Percentiles rank a stretch among this genome's conserved stretches.
Evolutionary conservation across 495 filamentous ascomycete genomes (phyloP).

Genomic region (Neurospora sp.): DNA sequence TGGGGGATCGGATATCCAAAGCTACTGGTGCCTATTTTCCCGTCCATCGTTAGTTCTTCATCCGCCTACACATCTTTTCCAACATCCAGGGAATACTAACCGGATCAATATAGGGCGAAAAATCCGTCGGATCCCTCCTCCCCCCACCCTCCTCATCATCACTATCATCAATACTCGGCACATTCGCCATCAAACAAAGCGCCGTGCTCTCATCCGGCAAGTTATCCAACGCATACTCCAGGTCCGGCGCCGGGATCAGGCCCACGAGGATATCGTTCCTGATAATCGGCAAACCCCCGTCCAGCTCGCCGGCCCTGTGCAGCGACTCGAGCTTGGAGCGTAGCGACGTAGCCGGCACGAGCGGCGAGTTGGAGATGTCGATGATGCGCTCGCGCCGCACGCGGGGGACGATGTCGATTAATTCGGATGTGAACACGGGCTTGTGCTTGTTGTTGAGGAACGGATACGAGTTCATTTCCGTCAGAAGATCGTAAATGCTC

Average conservation of each 20-base stretch:
- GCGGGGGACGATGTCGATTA: constrained; percentile 76
- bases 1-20: constrained; percentile 79
- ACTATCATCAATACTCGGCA: constrained; percentile 43
- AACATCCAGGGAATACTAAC: no score
- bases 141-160: constrained; percentile 33
- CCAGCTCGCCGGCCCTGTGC: constrained; percentile 79
- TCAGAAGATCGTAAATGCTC: constrained; percentile 91
- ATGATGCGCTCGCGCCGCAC: constrained; percentile 68
- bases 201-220: constrained; percentile 62
- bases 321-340: constrained; percentile 71
- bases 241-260: constrained; percentile 85
- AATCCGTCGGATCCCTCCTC: constrained; percentile 63
- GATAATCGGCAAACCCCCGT: constrained; percentile 83
- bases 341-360: constrained; percentile 64
- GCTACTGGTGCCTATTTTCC: constrained; percentile 59
- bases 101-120: constrained; percentile 85
- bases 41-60: background rate
- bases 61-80: background rate
- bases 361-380: constrained; percentile 71
- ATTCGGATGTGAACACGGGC: constrained; percentile 71
- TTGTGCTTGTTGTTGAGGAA: constrained; percentile 92
- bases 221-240: constrained; percentile 85
- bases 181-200: constrained; percentile 72
- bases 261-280: constrained; percentile 72
- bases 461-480: constrained; percentile 94